A percentile compares a stretch with the other conserved stretches of the same genome.
Evolutionary conservation across 1,284 basidiomycete genomes (phyloP).

Genomic region (Laetiporus sulphureus): DNA sequence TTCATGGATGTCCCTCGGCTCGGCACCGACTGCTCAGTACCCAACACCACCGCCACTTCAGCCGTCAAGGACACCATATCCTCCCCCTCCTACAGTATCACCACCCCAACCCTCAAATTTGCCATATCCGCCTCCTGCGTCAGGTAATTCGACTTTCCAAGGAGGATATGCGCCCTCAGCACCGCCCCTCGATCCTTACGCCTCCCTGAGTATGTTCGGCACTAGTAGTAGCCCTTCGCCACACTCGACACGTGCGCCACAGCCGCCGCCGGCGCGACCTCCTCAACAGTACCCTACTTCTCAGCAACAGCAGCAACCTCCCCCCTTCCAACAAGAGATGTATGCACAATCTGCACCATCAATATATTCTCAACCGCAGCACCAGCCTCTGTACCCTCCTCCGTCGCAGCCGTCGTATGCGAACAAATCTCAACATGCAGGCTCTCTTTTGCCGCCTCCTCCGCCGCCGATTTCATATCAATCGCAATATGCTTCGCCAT

Average conservation of each 20-base stretch:
- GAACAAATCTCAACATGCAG: conserved; percentile 11
- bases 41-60: background rate
- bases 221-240: conserved; percentile 11
- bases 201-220: conserved; percentile 39
- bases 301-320: conserved; percentile 19
- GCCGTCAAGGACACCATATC: background rate
- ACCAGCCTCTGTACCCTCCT: conserved; percentile 26
- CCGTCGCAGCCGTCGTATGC: conserved; percentile 23
- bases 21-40: background rate
- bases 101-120: conserved; percentile 14
- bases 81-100: conserved; percentile 2
- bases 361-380: conserved; percentile 16
- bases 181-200: conserved; percentile 45
- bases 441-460: conserved; percentile 25
- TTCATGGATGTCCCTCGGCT: conserved; percentile 18
- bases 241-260: conserved; percentile 9
- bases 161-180: conserved; percentile 24
- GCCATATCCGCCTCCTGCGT: conserved; percentile 23
- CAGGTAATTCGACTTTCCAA: conserved; percentile 33
- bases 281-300: conserved; percentile 20
- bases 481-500: conserved; percentile 19
- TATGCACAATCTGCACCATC: conserved; percentile 14
- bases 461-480: conserved; percentile 28
- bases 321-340: conserved; percentile 1
- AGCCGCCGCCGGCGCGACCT: conserved; percentile 26